These are phyloP conservation scores for Coemansia sp. DNA, from an alignment of 192 early-diverging fungal genomes.

Conservation along the genomic window DNA sequence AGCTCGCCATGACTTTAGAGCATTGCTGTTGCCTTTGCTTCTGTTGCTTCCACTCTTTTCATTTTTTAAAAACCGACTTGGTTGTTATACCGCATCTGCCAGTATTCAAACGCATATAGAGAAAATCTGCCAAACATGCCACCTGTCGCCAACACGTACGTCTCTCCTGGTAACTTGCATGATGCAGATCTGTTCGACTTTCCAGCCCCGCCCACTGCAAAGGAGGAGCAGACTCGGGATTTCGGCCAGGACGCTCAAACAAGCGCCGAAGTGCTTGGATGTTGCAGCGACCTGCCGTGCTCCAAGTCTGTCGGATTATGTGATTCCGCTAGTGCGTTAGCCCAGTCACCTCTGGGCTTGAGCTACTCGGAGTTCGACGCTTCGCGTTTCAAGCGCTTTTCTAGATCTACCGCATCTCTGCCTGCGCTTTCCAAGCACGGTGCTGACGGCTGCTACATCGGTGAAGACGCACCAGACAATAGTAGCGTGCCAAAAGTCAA, in stretches of 20 bases:
- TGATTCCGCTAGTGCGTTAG: background rate
- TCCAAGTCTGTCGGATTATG: background rate
- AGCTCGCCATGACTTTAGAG: background rate
- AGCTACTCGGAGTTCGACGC: background rate
- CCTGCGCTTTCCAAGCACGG: slow-evolving; percentile 14
- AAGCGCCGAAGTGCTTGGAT: background rate
- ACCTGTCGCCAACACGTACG: background rate
- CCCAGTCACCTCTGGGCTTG: background rate
- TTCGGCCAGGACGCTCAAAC: background rate
- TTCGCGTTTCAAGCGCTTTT: slow-evolving; percentile 15
- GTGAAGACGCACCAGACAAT: background rate
- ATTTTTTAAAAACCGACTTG: background rate
- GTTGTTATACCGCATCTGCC: background rate
- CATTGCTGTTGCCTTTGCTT: background rate
- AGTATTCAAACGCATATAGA: background rate
- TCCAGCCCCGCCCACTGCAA: slow-evolving; percentile 23
- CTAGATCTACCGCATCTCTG: slow-evolving; percentile 42
- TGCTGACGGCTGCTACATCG: background rate
- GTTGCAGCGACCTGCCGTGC: background rate
- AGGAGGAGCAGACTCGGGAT: background rate
- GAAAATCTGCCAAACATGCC: background rate
- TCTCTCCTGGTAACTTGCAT: background rate
- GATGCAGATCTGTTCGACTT: slow-evolving; percentile 29
- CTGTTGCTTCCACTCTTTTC: background rate
- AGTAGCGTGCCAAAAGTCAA: background rate